A percentile compares a stretch with the other conserved stretches of the same genome.
These are phyloP conservation scores for Dunaliella primolecta DNA, from an alignment of 139 green algal species.

Conservation along the genomic window DNA sequence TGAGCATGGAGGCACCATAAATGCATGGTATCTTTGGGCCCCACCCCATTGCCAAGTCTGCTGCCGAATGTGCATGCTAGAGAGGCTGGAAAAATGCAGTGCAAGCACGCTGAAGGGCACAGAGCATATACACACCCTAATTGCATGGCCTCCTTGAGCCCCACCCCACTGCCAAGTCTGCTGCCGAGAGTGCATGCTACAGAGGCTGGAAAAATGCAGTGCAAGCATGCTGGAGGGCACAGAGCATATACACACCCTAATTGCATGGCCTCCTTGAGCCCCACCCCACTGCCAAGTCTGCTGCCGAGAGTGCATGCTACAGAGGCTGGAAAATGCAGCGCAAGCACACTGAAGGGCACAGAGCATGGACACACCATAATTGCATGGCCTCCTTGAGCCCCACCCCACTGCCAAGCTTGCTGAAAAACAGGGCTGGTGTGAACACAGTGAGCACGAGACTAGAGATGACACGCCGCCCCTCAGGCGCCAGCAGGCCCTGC, in stretches of 20 bases:
- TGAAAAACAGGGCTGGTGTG: conserved; percentile 30
- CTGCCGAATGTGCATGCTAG: too few relatives aligned
- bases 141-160: background rate
- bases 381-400: background rate
- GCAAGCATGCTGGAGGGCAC: too few relatives aligned
- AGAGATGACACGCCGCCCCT: conserved; percentile 17
- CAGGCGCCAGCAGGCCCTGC: conserved; percentile 21
- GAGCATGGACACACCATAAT: conserved; percentile 18
- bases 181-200: too few relatives aligned
- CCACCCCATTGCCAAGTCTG: background rate
- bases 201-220: too few relatives aligned
- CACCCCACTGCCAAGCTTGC: conserved; percentile 7
- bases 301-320: too few relatives aligned
- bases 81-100: too few relatives aligned
- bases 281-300: background rate
- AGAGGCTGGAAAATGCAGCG: too few relatives aligned
- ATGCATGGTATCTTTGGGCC: background rate
- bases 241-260: conserved; percentile 17
- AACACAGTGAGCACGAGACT: conserved; percentile 23
- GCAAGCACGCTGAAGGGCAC: too few relatives aligned
- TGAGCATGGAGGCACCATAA: conserved; percentile 11
- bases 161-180: background rate
- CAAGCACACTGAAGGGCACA: too few relatives aligned
- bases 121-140: conserved; percentile 12
- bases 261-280: background rate